Conservation (phyloP, 805 yeast genomes). For the Candida khao-thaluensis region DNA sequence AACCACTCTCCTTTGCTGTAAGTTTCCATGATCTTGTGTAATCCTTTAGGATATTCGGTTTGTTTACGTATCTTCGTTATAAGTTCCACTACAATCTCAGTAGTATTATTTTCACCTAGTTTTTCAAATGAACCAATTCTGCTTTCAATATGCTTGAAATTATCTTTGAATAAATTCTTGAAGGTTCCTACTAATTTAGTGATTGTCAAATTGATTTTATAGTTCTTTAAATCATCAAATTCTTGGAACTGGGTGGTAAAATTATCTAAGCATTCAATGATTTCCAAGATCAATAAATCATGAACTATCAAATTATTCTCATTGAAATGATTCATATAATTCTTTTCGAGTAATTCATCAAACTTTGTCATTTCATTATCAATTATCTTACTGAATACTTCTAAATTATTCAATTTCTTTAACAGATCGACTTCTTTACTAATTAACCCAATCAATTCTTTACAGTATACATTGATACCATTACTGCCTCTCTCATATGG, state of each 20-base stretch:
- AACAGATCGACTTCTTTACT: conserved; percentile 50
- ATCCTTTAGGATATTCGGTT: conserved; percentile 58
- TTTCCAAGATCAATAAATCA: conserved; percentile 32
- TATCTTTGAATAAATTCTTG: conserved; percentile 47
- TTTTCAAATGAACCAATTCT: conserved; percentile 45
- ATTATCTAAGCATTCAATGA: conserved; percentile 44
- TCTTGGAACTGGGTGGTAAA: conserved; percentile 19
- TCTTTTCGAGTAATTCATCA: conserved; percentile 12
- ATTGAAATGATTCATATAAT: conserved; percentile 14
- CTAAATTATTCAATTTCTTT: conserved; percentile 25
- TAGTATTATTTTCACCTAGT: conserved; percentile 64
- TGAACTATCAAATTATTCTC: conserved; percentile 19
- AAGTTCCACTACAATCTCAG: conserved; percentile 70
- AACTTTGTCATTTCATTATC: conserved; percentile 13
- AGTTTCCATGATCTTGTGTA: conserved; percentile 47
- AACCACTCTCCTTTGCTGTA: conserved; percentile 69
- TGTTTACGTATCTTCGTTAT: conserved; percentile 66
- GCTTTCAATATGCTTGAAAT: conserved; percentile 54
- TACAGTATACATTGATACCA: conserved; percentile 55
- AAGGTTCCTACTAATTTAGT: conserved; percentile 7
- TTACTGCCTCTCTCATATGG: conserved; percentile 63
- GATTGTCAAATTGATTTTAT: conserved; percentile 9
- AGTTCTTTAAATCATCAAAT: conserved; percentile 14
- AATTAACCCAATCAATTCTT: conserved; percentile 49
- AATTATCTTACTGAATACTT: conserved; percentile 9